Base-by-base conservation (phyloP, 129 eudicot species). In the Centaurea solstitialis region DNA sequence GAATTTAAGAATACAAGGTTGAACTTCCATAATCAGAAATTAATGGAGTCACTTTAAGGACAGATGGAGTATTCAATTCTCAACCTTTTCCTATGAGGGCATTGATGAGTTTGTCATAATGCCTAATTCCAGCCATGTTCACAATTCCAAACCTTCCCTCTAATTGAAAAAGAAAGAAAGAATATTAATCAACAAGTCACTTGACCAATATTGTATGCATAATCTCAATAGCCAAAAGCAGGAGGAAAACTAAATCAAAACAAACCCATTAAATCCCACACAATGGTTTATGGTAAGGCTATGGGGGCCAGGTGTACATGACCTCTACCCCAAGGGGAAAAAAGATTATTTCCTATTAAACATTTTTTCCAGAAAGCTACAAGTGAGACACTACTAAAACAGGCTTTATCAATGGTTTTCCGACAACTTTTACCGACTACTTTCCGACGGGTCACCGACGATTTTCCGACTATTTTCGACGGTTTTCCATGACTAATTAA, bases 131-230 rank as follows among this genome's bases (percentile, higher is more conserved):
- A 21, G 88, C 90, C 76, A 79, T 81, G 73, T 93, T 93, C 38
- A 93, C 83, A 53, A 59, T 45, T 30, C 97, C 97, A 70, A 78
- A 93, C 76, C 87, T 71, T 70, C 97, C 97, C 82, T 84, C 97
- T 92, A 88, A 72, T 40, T 1, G 24, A 64, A 85, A 23, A n/a
- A 9, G 71, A 62, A 68, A 79, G 53, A 11, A 15, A 40, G 11
- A 47, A 50, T 50, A 33, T 33, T 33, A 30, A 76, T 59, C 41
- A 53, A 47, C 24, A 40, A 24, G 15, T 81, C 20, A 41, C 1
- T 50, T 24, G 65, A 62, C 33, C 73, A 7, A 28, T 61, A n/a
- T 6, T 10, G 35, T 39, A 72, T 57, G 40, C 13, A 72, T 21
- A 26, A 28, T 41, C 61, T 50, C 7, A 13, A 15, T 15, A 50